A percentile compares a stretch with the other conserved stretches of the same genome.
phyloP scores from a whole-genome alignment of 805 yeast genomes.

The Ogataea dorogensis region DNA sequence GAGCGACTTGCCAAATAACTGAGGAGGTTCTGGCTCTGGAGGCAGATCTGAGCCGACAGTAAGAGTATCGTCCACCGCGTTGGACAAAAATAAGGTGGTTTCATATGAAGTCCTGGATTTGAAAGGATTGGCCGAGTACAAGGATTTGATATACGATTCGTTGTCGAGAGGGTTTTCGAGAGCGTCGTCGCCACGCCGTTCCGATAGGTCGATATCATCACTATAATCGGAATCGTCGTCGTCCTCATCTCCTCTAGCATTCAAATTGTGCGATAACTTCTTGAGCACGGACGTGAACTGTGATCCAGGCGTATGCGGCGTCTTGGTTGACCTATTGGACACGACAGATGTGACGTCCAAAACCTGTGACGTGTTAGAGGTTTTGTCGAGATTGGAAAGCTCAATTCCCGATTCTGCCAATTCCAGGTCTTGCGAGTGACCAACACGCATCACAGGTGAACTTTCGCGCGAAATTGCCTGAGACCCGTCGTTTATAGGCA shows the following conservation, averaged over 20 bases:
- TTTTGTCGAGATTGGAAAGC: conserved; percentile 2
- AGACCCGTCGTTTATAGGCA: conserved; percentile 18
- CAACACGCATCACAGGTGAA: conserved; percentile 1
- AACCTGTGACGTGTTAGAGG: background rate
- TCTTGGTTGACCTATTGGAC: background rate
- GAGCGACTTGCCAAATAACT: conserved; percentile 45
- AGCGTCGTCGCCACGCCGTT: conserved; percentile 1
- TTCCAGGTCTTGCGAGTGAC: conserved; percentile 4
- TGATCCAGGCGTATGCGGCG: conserved; percentile 16
- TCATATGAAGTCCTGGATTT: background rate
- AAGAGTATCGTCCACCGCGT: background rate
- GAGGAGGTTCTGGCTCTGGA: conserved; percentile 1
- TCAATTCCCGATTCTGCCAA: background rate
- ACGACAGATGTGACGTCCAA: conserved; percentile 2
- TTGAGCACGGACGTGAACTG: conserved; percentile 24
- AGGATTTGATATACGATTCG: conserved; percentile 5
- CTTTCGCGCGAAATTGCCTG: background rate
- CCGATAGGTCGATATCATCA: conserved; percentile 12
- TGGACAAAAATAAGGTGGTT: conserved; percentile 1
- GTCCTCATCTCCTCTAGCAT: conserved; percentile 22
- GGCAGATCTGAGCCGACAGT: background rate
- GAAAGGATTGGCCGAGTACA: background rate
- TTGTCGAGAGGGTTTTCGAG: conserved; percentile 4
- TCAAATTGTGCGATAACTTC: conserved; percentile 25
- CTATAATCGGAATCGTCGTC: conserved; percentile 13